phyloP scores from a whole-genome alignment of 176 grass and related monocot species.

The Metroxylon sagu region DNA sequence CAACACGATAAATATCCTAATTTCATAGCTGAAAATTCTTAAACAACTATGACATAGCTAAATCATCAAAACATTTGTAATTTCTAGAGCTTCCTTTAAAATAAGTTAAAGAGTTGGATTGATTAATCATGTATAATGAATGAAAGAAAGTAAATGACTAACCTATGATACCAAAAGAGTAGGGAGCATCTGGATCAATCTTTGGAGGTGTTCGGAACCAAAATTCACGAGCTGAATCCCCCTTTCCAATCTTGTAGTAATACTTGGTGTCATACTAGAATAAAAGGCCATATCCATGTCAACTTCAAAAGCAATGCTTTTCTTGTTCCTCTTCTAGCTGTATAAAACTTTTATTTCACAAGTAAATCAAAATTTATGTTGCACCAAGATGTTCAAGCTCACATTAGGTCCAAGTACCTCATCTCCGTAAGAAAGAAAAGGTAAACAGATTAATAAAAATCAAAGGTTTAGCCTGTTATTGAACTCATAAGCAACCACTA shows the following conservation, averaged over 20 bases:
- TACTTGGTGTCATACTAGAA: slow-evolving; percentile 82
- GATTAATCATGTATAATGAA: too few relatives aligned
- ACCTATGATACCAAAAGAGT: slow-evolving; percentile 95
- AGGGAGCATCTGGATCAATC: slow-evolving; percentile 67
- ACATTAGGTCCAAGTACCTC: background rate
- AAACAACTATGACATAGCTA: too few relatives aligned
- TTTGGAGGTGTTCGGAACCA: slow-evolving; percentile 90
- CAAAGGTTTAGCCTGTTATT: too few relatives aligned
- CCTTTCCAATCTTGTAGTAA: slow-evolving; percentile 83
- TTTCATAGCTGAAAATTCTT: too few relatives aligned
- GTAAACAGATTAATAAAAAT: too few relatives aligned
- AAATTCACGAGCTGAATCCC: slow-evolving; percentile 68
- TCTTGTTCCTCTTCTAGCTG: background rate
- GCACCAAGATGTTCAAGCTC: background rate
- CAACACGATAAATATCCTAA: too few relatives aligned
- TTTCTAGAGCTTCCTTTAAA: too few relatives aligned
- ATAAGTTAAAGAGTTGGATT: background rate
- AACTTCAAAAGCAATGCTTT: background rate
- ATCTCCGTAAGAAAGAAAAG: too few relatives aligned
- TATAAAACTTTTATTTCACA: too few relatives aligned
- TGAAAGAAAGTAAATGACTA: slow-evolving; percentile 5
- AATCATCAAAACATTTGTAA: too few relatives aligned
- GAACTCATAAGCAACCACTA: too few relatives aligned
- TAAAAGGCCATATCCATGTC: slow-evolving; percentile 2
- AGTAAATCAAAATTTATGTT: background rate